Base-by-base conservation (phyloP, 2,329 filamentous ascomycete genomes). In the Hypomyces rosellus region DNA sequence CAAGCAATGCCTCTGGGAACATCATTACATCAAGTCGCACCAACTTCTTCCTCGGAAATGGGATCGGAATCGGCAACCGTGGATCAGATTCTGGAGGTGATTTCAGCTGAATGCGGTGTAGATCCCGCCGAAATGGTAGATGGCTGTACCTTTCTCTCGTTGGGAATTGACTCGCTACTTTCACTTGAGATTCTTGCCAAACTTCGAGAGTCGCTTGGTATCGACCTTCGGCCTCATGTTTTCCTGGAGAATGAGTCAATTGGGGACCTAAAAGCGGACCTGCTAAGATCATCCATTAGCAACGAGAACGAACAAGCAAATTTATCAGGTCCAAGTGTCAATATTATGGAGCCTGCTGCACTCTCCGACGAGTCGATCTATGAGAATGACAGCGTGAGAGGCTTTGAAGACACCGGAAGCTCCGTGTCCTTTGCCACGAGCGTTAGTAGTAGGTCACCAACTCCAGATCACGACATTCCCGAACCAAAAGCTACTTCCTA, bases 141-240 rank as follows among this genome's bases (percentile, higher is more conserved):
- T 6, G 25, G 25, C 6, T 30, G 25, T 30, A 30, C 25, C 9
- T 30, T 30, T 11, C 25, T 30, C 25, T 30, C 25, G 43, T n/a
- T 81, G 11, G 79, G 79, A 36, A 74, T 81, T 14, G 79, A 83
- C 61, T 82, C 79, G 2, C 68, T 83, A 36, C 78, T 82, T 74
- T 71, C 75, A 5, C 64, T 83, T 42, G 78, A 76, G 8, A 75
- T 82, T 38, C 71, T 71, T 43, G 77, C 75, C 30, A 71, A 75
- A 43, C 71, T 82, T 43, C 74, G 75, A 20, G 78, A 82, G 59
- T 77, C 82, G 34, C 62, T 82, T 9, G 76, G 78, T 25, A 61
- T 82, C 14, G 71, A 78, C 52, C 60, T 82, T 13, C 65, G 72
- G 4, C 74, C 74, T 3, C 68, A 74, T 49, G 69, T 73, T 1